phyloP scores from a whole-genome alignment of 768 basidiomycete genomes.

The Boletus barrowsii region DNA sequence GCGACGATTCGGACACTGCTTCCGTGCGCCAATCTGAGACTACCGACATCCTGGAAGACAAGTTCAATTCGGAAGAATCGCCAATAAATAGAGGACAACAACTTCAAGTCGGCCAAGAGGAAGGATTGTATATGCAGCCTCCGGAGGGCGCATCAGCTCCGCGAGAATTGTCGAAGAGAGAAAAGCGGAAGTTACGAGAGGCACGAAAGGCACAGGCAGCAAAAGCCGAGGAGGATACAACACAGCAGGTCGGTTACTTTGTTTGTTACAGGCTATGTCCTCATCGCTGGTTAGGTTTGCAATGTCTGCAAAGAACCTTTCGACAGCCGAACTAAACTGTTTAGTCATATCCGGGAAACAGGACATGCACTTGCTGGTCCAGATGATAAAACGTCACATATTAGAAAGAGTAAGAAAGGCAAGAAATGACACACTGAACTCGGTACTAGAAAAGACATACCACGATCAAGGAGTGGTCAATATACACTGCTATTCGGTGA shows the following conservation, averaged over 20 bases:
- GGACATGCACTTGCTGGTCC: slow-evolving; percentile 62
- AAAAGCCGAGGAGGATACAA: not conserved
- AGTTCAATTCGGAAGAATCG: not conserved
- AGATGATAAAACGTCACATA: slow-evolving; percentile 25
- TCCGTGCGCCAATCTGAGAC: not conserved
- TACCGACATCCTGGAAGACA: slow-evolving; percentile 7
- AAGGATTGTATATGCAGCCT: not conserved
- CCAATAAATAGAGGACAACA: slow-evolving; percentile 5
- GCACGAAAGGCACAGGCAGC: slow-evolving; percentile 52
- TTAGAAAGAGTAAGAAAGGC: slow-evolving; percentile 36
- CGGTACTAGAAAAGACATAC: slow-evolving; percentile 8
- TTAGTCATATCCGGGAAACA: slow-evolving; percentile 64
- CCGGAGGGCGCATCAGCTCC: slow-evolving; percentile 2
- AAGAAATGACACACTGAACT: slow-evolving; percentile 16
- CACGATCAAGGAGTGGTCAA: not conserved
- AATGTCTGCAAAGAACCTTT: slow-evolving; percentile 68
- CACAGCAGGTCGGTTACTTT: slow-evolving; percentile 9
- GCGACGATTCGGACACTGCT: not conserved
- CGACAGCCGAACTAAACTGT: slow-evolving; percentile 68
- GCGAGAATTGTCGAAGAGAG: slow-evolving; percentile 63
- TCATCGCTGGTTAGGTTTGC: slow-evolving; percentile 42
- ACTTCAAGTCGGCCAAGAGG: slow-evolving; percentile 4
- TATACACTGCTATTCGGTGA: not conserved
- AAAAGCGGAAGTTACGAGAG: slow-evolving; percentile 76
- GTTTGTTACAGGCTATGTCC: slow-evolving; percentile 1